Evolutionary conservation across 2,329 filamentous ascomycete species (phyloP), one percentile per base, ranked within the genome.

Genomic region (Epichloe typhina): DNA sequence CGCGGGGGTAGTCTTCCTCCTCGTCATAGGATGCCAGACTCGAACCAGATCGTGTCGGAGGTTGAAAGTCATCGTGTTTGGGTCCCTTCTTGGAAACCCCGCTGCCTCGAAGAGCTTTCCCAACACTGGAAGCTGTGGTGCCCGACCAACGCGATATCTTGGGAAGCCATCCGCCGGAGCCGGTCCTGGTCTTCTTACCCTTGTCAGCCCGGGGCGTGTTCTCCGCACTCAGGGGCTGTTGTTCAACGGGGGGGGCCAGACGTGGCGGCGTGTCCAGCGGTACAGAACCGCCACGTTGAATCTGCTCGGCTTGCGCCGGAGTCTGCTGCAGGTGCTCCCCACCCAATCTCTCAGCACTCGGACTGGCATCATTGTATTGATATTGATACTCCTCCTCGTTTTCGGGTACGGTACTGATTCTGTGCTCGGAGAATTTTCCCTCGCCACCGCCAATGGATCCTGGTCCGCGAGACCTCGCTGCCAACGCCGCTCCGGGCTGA

Each of bases 71-170:
- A 69, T 72, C 83, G 65, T 73, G 82, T 69, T 72, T 82, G 69
- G 73, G 72, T 42, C 77, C 74, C 59, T 76, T 79, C 62, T 72
- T 73, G 21, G 68, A 72, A 46, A 74, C 73, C 43, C 73, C 74
- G 59, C 81, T 87, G 59, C 79, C 80, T 41, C 84, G 80, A 64
- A 90, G 85, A 40, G 84, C 85, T 58, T 85, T 84, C 43, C 87
- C 83, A 43, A 89, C 82, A 54, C 88, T 95, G 0, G 89, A 95
- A 4, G 90, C 80, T 0, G 93, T 98, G 2, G 91, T 97, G 69
- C 94, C 93, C 0, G 91, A 97, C 93, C 93, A 98, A 41, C 93
- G 81, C 6, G 93, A 97, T 55, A 95, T 90, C 71, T 95, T 96
- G 23, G 90, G 89, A 54, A 95, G 86, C 73, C 80, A 82, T 47